A percentile compares a stretch with the other conserved stretches of the same genome.
Conservation (phyloP, 176 grass and related monocot species). For the Dendrocalamus sinicus region DNA sequence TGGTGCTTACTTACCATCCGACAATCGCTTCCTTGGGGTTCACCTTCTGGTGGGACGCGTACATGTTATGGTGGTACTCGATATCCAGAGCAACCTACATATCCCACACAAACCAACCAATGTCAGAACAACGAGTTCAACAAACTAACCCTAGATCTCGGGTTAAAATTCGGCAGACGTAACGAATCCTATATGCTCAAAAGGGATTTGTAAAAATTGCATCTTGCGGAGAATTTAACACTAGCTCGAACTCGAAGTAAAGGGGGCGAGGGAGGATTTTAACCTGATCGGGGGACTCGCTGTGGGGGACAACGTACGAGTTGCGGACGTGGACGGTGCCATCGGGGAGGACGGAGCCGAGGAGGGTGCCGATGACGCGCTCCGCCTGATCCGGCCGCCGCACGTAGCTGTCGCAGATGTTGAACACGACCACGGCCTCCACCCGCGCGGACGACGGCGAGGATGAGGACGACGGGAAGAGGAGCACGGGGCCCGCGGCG, state of each 20-base stretch:
- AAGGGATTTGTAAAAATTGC: not conserved
- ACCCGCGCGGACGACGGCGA: slow-evolving; percentile 54
- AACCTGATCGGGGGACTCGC: slow-evolving; percentile 94
- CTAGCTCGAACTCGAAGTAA: not conserved
- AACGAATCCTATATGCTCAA: too few species aligned
- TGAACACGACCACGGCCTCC: slow-evolving; percentile 84
- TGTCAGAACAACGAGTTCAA: not conserved
- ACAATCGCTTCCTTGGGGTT: slow-evolving; percentile 92
- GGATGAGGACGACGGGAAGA: slow-evolving; percentile 22
- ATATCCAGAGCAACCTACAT: slow-evolving; percentile 88
- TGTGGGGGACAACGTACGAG: slow-evolving; percentile 89
- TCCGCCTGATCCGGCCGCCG: slow-evolving; percentile 91
- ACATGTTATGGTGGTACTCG: slow-evolving; percentile 97
- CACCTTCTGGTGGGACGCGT: slow-evolving; percentile 82
- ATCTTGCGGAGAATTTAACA: not conserved
- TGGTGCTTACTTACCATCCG: slow-evolving; percentile 73
- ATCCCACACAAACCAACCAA: not conserved
- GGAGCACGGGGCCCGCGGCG: slow-evolving; percentile 17
- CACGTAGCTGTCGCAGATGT: slow-evolving; percentile 88
- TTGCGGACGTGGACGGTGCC: slow-evolving; percentile 94
- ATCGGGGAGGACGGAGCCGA: slow-evolving; percentile 78
- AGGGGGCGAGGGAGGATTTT: not conserved
- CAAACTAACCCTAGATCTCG: not conserved
- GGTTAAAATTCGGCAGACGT: not conserved
- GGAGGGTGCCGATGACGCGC: slow-evolving; percentile 95